Evolutionary conservation across 805 yeast species (phyloP).

Genomic region (Metschnikowia gelsemii): DNA sequence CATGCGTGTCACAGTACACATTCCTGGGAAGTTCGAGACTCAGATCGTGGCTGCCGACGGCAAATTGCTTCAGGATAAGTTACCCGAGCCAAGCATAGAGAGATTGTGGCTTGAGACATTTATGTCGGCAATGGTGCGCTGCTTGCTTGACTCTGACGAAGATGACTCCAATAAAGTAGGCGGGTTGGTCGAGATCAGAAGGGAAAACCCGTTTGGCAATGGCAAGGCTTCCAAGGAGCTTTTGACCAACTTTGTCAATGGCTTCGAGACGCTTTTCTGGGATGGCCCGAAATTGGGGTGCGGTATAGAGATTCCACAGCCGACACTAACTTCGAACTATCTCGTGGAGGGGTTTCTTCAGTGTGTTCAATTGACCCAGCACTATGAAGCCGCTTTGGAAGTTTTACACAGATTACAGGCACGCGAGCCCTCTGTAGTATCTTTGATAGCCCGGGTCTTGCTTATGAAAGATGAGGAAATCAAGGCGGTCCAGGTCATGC

Average conservation of each 20-base stretch:
- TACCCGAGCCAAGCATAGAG: conserved; percentile 55
- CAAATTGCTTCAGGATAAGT: conserved; percentile 50
- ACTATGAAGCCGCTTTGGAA: conserved; percentile 59
- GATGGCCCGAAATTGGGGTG: conserved; percentile 68
- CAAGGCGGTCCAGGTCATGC: conserved; percentile 52
- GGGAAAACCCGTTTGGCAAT: conserved; percentile 68
- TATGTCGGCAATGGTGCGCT: conserved; percentile 70
- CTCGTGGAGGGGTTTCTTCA: conserved; percentile 72
- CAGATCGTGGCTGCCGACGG: conserved; percentile 52
- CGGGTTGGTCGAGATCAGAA: conserved; percentile 79
- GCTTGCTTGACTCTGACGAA: conserved; percentile 64
- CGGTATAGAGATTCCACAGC: conserved; percentile 63
- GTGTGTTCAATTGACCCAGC: conserved; percentile 62
- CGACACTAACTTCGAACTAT: conserved; percentile 63
- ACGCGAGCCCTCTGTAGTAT: conserved; percentile 55
- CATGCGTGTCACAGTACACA: conserved; percentile 66
- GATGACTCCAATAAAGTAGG: conserved; percentile 57
- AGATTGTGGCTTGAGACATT: conserved; percentile 51
- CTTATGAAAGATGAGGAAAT: conserved; percentile 59
- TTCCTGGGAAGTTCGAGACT: conserved; percentile 72
- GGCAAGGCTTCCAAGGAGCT: conserved; percentile 44
- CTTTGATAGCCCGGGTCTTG: conserved; percentile 54
- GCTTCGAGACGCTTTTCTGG: conserved; percentile 64
- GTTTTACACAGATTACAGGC: conserved; percentile 52
- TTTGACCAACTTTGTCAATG: conserved; percentile 51